Conservation (phyloP, 2,329 filamentous ascomycete species). For the Ascochyta fabae region DNA sequence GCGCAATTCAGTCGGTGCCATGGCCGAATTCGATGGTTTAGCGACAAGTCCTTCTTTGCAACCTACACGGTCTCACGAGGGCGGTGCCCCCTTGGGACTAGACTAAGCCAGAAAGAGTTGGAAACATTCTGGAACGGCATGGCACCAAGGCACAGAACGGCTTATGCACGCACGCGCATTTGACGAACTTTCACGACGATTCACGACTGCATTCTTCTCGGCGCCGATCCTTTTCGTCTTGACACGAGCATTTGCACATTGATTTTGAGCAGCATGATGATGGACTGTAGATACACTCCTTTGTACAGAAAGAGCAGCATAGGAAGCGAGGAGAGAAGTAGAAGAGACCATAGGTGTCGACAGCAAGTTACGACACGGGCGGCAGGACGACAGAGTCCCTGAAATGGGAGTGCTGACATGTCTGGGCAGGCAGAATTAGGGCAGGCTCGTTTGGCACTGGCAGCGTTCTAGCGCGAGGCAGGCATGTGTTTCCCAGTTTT, state of each 20-base stretch:
- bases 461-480: neutral
- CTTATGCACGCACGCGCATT: constrained; percentile 17
- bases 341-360: neutral
- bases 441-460: neutral
- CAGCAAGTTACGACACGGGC: neutral
- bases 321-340: neutral
- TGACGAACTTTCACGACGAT: constrained; percentile 20
- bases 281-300: neutral
- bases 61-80: constrained; percentile 6
- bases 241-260: constrained; percentile 4
- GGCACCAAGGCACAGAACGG: constrained; percentile 10
- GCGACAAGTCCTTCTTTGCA: constrained; percentile 7
- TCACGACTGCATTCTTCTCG: constrained; percentile 19
- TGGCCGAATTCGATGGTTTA: constrained; percentile 7
- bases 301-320: neutral
- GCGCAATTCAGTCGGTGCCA: constrained; percentile 10
- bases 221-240: constrained; percentile 12
- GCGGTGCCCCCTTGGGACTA: neutral
- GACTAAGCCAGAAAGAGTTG: constrained; percentile 13
- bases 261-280: constrained; percentile 2
- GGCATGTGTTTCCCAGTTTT: constrained; percentile 8
- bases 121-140: constrained; percentile 4
- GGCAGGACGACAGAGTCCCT: neutral
- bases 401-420: neutral
- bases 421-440: neutral